Evolutionary conservation across 441 rosid species (phyloP), one percentile per base, ranked within the genome.

Genomic region (Mallotus repandus): DNA sequence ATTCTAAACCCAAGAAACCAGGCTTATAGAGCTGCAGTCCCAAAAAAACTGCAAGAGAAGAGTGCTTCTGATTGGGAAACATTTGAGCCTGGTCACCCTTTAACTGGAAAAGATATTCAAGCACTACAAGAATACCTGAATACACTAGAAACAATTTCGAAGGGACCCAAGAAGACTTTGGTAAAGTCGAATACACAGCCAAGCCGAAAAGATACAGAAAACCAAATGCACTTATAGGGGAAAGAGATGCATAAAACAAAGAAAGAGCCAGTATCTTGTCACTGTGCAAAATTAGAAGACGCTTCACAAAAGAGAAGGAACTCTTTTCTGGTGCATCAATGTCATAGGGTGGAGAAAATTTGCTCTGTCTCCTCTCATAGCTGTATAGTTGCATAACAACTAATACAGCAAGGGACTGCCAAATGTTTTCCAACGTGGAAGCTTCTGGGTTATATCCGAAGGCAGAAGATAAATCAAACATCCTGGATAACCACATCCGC

Each of bases 371-470:
- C 87, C 99, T 89, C 81, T 96, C 99, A 52, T 96, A 96, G 83
- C 98, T 93, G 71, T 89, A 96, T 82, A 93, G 91, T 84, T 93
- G 98, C 99, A 96, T 96, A 84, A 93, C 99, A 64, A 89, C 80
- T 86, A 96, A 75, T 74, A 93, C 90, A 72, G 98, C 97, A 64
- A 96, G 86, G 79, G 98, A 88, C 77, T 92, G 91, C 98, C 99
- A 89, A 71, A 93, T 82, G 76, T 93, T 96, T 82, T 83, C 84
- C 84, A 91, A 79, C 78, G 92, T 78, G 62, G 96, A 86, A 73
- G 88, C 98, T 73, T 91, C 79, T 53, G 87, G 77, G 72, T 89
- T 74, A 81, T 86, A 93, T 72, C 96, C 99, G 80, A 93, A 82
- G 78, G 87, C 88, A 81, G 85, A 88, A 77, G 86, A 77, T 25